These are phyloP conservation scores for Clarireedia sp. DNA, from an alignment of 2,329 filamentous ascomycete genomes.

Conservation along the genomic window DNA sequence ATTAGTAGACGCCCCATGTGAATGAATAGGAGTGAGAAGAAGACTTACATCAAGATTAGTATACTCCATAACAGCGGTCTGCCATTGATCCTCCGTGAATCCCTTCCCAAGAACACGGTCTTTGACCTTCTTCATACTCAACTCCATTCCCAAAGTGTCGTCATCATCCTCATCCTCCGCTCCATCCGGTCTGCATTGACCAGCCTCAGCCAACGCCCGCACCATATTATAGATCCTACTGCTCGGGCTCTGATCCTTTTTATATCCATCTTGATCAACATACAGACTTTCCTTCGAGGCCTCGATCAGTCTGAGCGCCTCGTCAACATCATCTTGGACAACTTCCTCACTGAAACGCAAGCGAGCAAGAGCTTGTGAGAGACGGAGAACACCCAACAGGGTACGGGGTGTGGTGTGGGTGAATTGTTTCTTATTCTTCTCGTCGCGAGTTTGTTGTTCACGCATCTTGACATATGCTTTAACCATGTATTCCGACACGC, in stretches of 20 bases:
- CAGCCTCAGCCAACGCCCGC: conserved; percentile 76
- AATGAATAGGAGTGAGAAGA: conserved; percentile 26
- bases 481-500: conserved; percentile 91
- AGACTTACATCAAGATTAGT: conserved; percentile 75
- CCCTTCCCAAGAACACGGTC: conserved; percentile 92
- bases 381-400: conserved; percentile 81
- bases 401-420: conserved; percentile 92
- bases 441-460: conserved; percentile 83
- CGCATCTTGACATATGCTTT: conserved; percentile 94
- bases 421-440: conserved; percentile 86
- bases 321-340: conserved; percentile 87
- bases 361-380: conserved; percentile 87
- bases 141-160: conserved; percentile 54
- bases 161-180: conserved; percentile 65
- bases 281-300: conserved; percentile 89
- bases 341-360: conserved; percentile 82
- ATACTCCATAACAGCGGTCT: conserved; percentile 82
- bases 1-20: conserved; percentile 23
- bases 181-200: conserved; percentile 44
- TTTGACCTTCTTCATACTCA: conserved; percentile 81
- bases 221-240: conserved; percentile 94
- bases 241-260: conserved; percentile 68
- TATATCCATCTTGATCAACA: conserved; percentile 52
- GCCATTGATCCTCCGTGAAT: conserved; percentile 90
- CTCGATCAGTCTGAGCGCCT: conserved; percentile 83